phyloP scores from a whole-genome alignment of 208 protist species.

The Sergeia podlipaevii region DNA sequence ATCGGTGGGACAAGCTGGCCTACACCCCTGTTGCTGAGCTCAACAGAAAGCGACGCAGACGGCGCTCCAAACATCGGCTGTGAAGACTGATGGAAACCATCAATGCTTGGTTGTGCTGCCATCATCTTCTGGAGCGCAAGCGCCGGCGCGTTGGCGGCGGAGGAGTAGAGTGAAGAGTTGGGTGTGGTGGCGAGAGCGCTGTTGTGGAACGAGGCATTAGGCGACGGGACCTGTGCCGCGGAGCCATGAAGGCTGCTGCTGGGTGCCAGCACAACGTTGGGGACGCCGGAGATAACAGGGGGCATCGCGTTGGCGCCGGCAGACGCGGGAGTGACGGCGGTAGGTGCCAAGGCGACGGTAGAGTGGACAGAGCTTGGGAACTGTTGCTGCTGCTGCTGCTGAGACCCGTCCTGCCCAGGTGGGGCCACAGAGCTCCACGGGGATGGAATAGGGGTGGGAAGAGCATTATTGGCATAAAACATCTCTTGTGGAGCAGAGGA shows the following conservation, averaged over 20 bases:
- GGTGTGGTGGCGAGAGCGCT: constrained; percentile 6
- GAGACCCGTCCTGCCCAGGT: background rate
- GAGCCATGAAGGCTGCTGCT: no score
- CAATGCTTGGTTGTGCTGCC: constrained; percentile 23
- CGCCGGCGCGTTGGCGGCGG: constrained; percentile 12
- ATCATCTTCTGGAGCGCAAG: constrained; percentile 27
- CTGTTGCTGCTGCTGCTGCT: background rate
- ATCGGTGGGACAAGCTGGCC: background rate
- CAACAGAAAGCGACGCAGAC: background rate
- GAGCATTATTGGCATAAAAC: constrained; percentile 14
- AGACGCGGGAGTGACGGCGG: background rate
- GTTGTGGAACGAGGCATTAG: background rate
- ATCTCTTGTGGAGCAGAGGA: background rate
- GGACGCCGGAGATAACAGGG: constrained; percentile 5
- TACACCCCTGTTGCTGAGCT: constrained; percentile 14
- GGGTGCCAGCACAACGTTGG: background rate
- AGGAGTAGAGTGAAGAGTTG: constrained; percentile 17
- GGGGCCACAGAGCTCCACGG: background rate
- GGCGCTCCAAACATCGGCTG: constrained; percentile 3
- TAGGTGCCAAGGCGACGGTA: background rate
- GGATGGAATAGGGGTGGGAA: background rate
- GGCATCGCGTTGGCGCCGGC: background rate
- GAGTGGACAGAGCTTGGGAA: background rate
- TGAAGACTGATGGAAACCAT: constrained; percentile 12
- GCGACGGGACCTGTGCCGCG: background rate